phyloP scores from a whole-genome alignment of 306 rosid species.

The Citrullus amarus region DNA sequence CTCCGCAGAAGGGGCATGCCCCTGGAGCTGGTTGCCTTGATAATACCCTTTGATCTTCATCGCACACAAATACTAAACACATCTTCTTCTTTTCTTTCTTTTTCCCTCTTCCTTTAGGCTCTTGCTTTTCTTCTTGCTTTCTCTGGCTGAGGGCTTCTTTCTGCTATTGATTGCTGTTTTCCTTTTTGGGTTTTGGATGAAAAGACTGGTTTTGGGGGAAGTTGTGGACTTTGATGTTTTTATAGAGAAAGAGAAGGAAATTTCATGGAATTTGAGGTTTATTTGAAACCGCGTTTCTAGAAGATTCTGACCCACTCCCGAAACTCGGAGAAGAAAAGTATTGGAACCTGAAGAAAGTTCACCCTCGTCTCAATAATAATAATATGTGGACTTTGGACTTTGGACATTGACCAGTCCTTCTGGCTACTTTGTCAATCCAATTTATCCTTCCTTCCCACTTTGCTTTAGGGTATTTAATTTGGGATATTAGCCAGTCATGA shows the following conservation, averaged over 20 bases:
- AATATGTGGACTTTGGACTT: neutral
- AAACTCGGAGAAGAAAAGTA: neutral
- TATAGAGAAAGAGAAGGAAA: neutral
- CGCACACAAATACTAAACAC: constrained; percentile 89
- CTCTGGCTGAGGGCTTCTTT: neutral
- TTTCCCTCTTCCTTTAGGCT: neutral
- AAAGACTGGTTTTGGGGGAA: neutral
- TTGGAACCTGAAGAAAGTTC: neutral
- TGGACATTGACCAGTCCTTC: neutral
- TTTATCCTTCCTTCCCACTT: neutral
- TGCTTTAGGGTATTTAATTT: neutral
- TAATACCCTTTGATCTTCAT: constrained; percentile 49
- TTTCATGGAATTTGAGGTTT: neutral
- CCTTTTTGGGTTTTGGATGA: neutral
- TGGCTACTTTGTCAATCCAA: neutral
- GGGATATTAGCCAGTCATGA: neutral
- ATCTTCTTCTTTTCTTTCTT: constrained; percentile 11
- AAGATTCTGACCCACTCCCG: neutral
- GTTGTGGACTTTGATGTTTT: neutral
- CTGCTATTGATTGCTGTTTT: neutral
- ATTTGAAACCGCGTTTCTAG: neutral
- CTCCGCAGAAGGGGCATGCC: constrained; percentile 70
- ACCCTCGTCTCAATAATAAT: neutral
- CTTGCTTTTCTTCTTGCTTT: neutral
- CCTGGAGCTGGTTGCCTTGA: constrained; percentile 69